A percentile compares a stretch with the other conserved stretches of the same genome.
phyloP scores from a whole-genome alignment of 2,329 filamentous ascomycete genomes.

The Massarina eburnea region DNA sequence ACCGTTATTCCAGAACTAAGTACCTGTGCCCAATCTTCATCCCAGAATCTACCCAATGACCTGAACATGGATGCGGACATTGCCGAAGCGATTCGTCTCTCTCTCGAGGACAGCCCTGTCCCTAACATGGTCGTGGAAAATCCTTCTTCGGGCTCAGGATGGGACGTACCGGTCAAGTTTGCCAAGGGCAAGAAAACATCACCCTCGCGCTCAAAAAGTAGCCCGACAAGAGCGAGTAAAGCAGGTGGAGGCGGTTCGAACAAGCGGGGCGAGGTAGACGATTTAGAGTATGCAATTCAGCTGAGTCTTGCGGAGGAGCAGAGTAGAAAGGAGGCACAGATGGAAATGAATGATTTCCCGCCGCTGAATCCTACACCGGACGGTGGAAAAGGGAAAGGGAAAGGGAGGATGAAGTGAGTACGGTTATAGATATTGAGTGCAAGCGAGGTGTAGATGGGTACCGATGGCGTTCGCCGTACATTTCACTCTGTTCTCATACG shows the following conservation, averaged over 20 bases:
- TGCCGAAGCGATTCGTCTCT: slow-evolving; percentile 63
- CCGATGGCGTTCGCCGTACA: no score
- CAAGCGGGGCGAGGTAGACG: slow-evolving; percentile 51
- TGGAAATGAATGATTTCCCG: slow-evolving; percentile 31
- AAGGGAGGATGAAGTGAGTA: slow-evolving; percentile 19
- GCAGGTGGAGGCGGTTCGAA: slow-evolving; percentile 43
- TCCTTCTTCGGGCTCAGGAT: slow-evolving; percentile 16
- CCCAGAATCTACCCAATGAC: slow-evolving; percentile 41
- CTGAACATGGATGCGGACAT: slow-evolving; percentile 60
- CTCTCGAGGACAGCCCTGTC: slow-evolving; percentile 37
- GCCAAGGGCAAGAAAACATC: slow-evolving; percentile 42
- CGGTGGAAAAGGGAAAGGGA: slow-evolving; percentile 32
- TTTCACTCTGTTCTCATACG: no score
- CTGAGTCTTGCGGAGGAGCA: slow-evolving; percentile 63
- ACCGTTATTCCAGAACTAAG: slow-evolving; percentile 40
- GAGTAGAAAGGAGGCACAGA: slow-evolving; percentile 44
- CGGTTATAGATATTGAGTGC: no score
- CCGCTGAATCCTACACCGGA: slow-evolving; percentile 25
- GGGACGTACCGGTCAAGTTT: slow-evolving; percentile 51
- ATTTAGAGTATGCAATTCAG: slow-evolving; percentile 64
- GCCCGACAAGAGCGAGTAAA: slow-evolving; percentile 29
- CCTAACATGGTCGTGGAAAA: slow-evolving; percentile 3
- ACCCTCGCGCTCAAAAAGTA: slow-evolving; percentile 20
- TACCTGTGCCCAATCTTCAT: slow-evolving; percentile 23
- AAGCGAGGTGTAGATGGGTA: background rate